Evolutionary conservation across 139 green algal species (phyloP).

Genomic region (Helicosporidium sp.): DNA sequence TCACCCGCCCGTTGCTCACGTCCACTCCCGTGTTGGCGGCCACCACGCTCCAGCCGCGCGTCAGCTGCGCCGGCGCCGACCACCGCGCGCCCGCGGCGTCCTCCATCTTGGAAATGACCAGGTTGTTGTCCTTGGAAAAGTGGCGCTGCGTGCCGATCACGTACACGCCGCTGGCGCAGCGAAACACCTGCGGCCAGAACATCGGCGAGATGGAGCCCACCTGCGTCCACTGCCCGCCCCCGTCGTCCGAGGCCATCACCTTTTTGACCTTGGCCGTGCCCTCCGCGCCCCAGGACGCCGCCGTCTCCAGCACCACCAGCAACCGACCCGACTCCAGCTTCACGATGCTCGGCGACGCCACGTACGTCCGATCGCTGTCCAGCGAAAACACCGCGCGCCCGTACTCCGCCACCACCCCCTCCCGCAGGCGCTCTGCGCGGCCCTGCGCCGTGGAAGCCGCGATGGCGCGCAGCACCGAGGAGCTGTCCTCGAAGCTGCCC

Average conservation of each 20-base stretch:
- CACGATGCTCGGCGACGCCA: slow-evolving; percentile 6
- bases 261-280: slow-evolving; percentile 7
- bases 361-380: slow-evolving; percentile 4
- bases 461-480: too few relatives aligned
- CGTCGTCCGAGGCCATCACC: slow-evolving; percentile 8
- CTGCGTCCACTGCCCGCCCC: slow-evolving; percentile 9
- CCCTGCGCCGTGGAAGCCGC: too few relatives aligned
- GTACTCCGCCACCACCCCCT: neutral
- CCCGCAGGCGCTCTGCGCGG: too few relatives aligned
- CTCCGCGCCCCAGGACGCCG: slow-evolving; percentile 6
- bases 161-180: slow-evolving; percentile 9
- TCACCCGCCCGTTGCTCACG: slow-evolving; percentile 8
- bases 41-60: slow-evolving; percentile 6
- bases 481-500: too few relatives aligned
- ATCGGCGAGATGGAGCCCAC: slow-evolving; percentile 4
- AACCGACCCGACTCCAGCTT: slow-evolving; percentile 7
- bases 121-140: slow-evolving; percentile 13
- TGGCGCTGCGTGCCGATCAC: slow-evolving; percentile 11
- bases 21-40: slow-evolving; percentile 11
- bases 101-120: slow-evolving; percentile 15
- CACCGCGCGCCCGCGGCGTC: slow-evolving; percentile 4
- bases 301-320: slow-evolving; percentile 7
- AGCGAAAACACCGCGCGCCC: neutral
- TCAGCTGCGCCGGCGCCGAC: slow-evolving; percentile 3
- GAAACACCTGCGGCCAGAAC: slow-evolving; percentile 14